Evolutionary conservation across 23 red algal species (phyloP).

Genomic region (Agarophyton chilense): DNA sequence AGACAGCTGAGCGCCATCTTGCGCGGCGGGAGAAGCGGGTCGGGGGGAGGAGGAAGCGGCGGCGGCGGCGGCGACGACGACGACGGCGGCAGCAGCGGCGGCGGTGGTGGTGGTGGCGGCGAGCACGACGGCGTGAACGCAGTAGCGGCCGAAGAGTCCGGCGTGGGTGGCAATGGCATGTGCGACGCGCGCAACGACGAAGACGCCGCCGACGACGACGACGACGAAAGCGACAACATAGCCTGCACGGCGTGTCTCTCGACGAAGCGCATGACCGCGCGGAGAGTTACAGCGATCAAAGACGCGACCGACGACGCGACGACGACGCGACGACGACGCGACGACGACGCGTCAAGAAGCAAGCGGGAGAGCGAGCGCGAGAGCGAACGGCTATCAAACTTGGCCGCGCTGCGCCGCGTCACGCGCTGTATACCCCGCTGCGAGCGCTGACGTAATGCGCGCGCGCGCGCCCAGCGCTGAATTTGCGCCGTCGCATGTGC

Average conservation of each 20-base stretch:
- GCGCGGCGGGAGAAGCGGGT: too few species aligned
- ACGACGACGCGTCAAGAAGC: neutral
- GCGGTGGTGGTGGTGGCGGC: neutral
- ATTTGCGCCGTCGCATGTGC: neutral
- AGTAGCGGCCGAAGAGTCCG: too few species aligned
- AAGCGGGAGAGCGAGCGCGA: neutral
- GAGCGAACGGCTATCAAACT: too few species aligned
- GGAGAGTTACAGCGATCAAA: too few species aligned
- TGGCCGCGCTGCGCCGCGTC: neutral
- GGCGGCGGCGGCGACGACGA: too few species aligned
- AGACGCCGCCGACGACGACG: neutral
- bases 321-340: neutral
- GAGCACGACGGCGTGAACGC: neutral
- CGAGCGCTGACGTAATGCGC: neutral
- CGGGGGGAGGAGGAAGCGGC: too few species aligned
- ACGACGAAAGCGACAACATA: conserved; percentile 17
- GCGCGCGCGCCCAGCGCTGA: neutral
- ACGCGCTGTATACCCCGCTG: too few species aligned
- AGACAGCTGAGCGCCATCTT: too few species aligned
- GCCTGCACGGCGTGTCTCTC: conserved; percentile 41
- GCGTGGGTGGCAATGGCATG: neutral
- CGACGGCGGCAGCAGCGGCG: neutral
- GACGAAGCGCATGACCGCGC: conserved; percentile 12
- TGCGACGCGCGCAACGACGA: neutral
- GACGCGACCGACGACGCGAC: too few species aligned